Conservation (phyloP, 1,284 basidiomycete genomes). For the Boletus albobrunnescens region DNA sequence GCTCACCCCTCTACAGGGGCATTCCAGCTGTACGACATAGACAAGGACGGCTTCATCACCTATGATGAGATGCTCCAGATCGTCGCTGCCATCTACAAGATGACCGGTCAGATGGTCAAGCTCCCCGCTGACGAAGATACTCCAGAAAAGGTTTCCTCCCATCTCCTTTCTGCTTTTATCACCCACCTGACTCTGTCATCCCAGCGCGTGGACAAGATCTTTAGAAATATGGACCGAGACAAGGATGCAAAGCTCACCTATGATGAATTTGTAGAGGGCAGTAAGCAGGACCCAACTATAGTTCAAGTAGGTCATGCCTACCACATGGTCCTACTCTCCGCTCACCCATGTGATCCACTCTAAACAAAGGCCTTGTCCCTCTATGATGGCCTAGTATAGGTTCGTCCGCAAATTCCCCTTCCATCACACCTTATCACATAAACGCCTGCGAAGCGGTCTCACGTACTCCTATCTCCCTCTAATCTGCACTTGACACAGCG, state of each 20-base stretch:
- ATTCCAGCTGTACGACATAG: constrained; percentile 99
- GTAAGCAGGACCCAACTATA: constrained; percentile 96
- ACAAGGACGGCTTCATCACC: constrained; percentile 94
- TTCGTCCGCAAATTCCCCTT: constrained; percentile 6
- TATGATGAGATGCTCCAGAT: constrained; percentile 99
- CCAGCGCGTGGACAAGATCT: constrained; percentile 95
- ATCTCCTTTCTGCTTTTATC: constrained; percentile 3
- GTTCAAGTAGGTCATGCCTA: constrained; percentile 67
- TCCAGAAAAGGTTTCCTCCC: constrained; percentile 81
- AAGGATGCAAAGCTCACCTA: constrained; percentile 87
- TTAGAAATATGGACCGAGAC: constrained; percentile 89
- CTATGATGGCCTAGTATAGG: constrained; percentile 72
- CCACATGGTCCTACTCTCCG: constrained; percentile 11
- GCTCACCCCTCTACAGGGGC: constrained; percentile 68
- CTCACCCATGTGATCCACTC: constrained; percentile 14
- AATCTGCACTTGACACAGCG: constrained; percentile 17
- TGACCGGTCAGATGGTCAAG: constrained; percentile 99
- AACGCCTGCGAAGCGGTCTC: constrained; percentile 22
- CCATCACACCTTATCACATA: constrained; percentile 25
- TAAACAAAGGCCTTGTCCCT: constrained; percentile 62
- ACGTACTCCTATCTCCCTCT: constrained; percentile 28
- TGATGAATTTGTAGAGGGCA: constrained; percentile 95
- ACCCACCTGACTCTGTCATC: constrained; percentile 14
- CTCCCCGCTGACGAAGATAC: constrained; percentile 97
- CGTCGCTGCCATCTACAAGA: constrained; percentile 95